Evolutionary conservation across 192 early-diverging fungal genomes (phyloP), one percentile per base, ranked within the genome.

Genomic region (Coemansia sp.): DNA sequence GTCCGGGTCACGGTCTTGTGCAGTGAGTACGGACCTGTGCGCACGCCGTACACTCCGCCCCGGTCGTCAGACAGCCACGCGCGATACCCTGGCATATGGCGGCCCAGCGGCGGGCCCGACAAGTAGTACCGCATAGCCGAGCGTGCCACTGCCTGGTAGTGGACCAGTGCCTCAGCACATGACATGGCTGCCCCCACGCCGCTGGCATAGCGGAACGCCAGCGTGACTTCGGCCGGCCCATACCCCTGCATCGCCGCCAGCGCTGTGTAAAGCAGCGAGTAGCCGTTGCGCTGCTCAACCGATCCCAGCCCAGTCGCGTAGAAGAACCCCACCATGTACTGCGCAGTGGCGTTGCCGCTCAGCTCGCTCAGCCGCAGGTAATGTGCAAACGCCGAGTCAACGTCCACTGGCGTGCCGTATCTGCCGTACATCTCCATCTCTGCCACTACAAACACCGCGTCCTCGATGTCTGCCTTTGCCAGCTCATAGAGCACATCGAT

Each of bases 251-350:
- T 65, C 1, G 94, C 92, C 2, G 95, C 92, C 83, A 97, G 90
- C 16, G 88, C 90, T 59, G 88, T 85, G 71, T 94, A 92, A 2
- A 94, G 57, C 37, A 91, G 71, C 20, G 89, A 87, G 76, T 67
- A 58, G 60, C 73, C 62, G 65, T 77, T 74, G 34, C 67, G 69
- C 60, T 74, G 83, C 66, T 71, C 66, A 0, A 42, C 48, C 36
- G 66, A 66, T 9, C 95, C 94, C 53, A 97, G 61, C 1, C 94
- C 95, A 0, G 95, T 95, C 11, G 95, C 89, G 74, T 97, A 91
- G 74, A 95, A 88, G 53, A 95, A 86, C 13, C 95, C 97, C 5
- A 97, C 73, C 84, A 92, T 92, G 28, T 95, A 89, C 68, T 95
- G 97, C 14, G 92, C 95, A 11, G 88, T 84, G 3, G 91, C 84